Conservation (phyloP, 2,329 filamentous ascomycete genomes). For the Pseudocercospora cruenta region DNA sequence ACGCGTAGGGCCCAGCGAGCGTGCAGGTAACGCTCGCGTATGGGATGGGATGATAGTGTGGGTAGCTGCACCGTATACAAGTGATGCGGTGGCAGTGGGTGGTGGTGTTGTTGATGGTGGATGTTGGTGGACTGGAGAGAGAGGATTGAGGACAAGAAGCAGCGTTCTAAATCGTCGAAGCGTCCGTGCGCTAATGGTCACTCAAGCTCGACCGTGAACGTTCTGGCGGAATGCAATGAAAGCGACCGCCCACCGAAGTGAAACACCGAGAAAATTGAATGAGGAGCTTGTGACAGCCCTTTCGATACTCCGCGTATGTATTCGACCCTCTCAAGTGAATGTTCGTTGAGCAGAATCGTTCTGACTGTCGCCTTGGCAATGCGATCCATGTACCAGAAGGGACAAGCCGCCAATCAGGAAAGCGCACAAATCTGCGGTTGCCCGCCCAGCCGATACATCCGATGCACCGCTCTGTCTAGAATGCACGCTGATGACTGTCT, state of each 20-base stretch:
- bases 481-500: constrained; percentile 6
- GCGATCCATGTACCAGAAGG: constrained; percentile 13
- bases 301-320: constrained; percentile 34
- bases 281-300: constrained; percentile 31
- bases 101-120: constrained; percentile 29
- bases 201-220: not conserved
- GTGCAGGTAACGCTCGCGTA: constrained; percentile 16
- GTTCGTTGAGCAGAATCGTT: constrained; percentile 16
- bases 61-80: constrained; percentile 15
- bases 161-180: not conserved
- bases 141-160: constrained; percentile 13
- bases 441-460: constrained; percentile 17
- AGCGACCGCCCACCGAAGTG: not conserved
- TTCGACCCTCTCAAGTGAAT: constrained; percentile 19
- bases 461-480: constrained; percentile 7
- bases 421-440: constrained; percentile 13
- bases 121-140: constrained; percentile 14
- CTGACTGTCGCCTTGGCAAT: constrained; percentile 19
- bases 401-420: constrained; percentile 21
- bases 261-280: constrained; percentile 23
- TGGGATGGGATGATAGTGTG: constrained; percentile 10
- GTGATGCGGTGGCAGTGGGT: constrained; percentile 27
- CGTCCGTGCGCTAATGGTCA: not conserved
- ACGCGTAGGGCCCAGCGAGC: constrained; percentile 24
- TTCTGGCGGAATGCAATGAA: constrained; percentile 13